Evolutionary conservation across 202 grass and related monocot species (phyloP), one percentile per base, ranked within the genome.

Genomic region (Saccharum hybrid): DNA sequence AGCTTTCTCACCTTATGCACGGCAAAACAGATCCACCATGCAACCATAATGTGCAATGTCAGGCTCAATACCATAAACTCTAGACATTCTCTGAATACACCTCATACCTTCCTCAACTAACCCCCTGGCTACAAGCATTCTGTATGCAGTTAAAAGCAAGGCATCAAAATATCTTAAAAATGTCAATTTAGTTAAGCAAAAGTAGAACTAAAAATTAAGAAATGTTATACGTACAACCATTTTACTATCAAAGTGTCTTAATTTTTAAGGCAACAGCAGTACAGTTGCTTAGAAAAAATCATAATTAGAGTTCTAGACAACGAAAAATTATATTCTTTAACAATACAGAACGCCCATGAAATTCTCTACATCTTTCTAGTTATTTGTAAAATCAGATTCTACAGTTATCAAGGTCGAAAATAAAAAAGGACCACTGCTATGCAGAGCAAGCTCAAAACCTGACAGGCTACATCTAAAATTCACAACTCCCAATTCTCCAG

Each of bases 61-160:
- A 0, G 95, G 92, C 74, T 69, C 81, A 77, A 94, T 88, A 14
- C 57, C 62, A 71, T 93, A 88, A 13, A 83, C 37, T 38, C 28
- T 69, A 51, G 74, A 86, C 92, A 94, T 94, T 60, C 79, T 90
- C 75, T 81, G 77, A n/a, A 97, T 93, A 85, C 37, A 86, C 64
- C 54, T 38, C 56, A 77, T 72, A 19, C 92, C 92, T 88, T 93
- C 81, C 82, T 92, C 42, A 1, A 93, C 37, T 82, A 93, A 85
- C 8, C 88, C 92, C 22, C 85, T 94, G 92, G 60, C 89, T 90
- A 86, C 90, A 94, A 75, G 92, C 88, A 93, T 93, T 97, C 49
- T 94, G 85, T 48, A 93, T 13, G 64, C 80, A 79, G 56, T 93
- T 93, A 84, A 97, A 93, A 45, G 88, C 86, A 76, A 49, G 92